Percentiles rank a stretch among this genome's conserved stretches.
These are phyloP conservation scores for Colletotrichum tofieldiae DNA, from an alignment of 2,329 filamentous ascomycete species.

Conservation along the genomic window DNA sequence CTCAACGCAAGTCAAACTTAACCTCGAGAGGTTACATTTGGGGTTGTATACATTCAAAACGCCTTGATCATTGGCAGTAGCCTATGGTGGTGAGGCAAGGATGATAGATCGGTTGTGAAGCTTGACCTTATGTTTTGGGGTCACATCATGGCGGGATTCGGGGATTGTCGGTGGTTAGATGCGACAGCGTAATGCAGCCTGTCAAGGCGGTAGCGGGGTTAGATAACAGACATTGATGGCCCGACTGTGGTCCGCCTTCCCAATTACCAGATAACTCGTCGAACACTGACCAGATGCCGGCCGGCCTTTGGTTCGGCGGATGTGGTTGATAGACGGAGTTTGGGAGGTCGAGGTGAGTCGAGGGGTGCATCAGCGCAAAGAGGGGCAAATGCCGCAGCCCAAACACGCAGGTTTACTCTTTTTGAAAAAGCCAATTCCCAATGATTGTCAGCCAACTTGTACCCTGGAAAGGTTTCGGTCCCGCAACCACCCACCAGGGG, in stretches of 20 bases:
- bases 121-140: not conserved
- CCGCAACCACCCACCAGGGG: not conserved
- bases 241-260: not conserved
- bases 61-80: not conserved
- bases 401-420: not conserved
- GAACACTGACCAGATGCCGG: slow-evolving; percentile 23
- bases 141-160: not conserved
- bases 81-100: not conserved
- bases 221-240: not conserved
- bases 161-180: not conserved
- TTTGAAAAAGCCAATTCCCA: slow-evolving; percentile 7
- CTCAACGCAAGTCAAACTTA: not conserved
- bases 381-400: not conserved
- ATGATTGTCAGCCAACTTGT: slow-evolving; percentile 1
- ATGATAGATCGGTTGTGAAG: too few species aligned
- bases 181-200: not conserved
- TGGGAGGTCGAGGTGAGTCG: not conserved
- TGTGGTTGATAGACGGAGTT: not conserved
- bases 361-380: slow-evolving; percentile 1
- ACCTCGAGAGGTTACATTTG: not conserved
- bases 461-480: slow-evolving; percentile 14
- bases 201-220: not conserved
- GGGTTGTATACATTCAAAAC: not conserved
- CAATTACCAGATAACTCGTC: not conserved
- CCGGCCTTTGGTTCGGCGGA: slow-evolving; percentile 20